These are phyloP conservation scores for Penicillium griseofulvum DNA, from an alignment of 2,329 filamentous ascomycete species.

Conservation along the genomic window DNA sequence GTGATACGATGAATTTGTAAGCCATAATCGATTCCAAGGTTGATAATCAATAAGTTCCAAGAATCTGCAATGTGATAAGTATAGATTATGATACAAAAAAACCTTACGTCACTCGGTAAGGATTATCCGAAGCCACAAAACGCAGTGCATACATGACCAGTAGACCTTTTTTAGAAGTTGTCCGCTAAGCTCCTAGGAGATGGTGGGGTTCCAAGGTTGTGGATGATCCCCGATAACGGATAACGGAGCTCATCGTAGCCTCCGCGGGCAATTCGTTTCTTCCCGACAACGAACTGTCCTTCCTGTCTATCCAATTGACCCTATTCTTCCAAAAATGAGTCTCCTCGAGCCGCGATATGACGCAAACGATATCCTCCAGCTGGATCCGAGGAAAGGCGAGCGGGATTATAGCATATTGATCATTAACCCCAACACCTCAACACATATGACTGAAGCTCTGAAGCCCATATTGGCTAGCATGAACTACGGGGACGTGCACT, in stretches of 20 bases:
- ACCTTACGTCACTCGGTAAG: background rate
- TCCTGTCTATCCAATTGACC: background rate
- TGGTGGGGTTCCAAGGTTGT: conserved; percentile 15
- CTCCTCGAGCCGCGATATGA: background rate
- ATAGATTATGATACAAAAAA: background rate
- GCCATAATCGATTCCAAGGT: background rate
- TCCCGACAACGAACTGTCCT: background rate
- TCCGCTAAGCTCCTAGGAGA: background rate
- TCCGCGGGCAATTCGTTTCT: background rate
- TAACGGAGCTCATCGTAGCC: conserved; percentile 10
- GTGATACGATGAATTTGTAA: background rate
- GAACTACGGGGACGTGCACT: conserved; percentile 36
- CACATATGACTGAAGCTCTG: conserved; percentile 44
- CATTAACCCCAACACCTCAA: conserved; percentile 48
- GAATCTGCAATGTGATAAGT: background rate
- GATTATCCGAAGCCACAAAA: background rate
- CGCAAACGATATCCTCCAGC: background rate
- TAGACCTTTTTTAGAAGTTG: background rate
- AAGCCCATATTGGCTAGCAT: conserved; percentile 41
- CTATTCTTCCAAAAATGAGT: background rate
- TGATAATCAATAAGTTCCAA: background rate
- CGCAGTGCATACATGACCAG: background rate
- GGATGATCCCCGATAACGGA: conserved; percentile 19
- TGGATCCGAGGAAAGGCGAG: conserved; percentile 10
- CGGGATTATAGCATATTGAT: conserved; percentile 36